Evolutionary conservation across 441 rosid species (phyloP).

Genomic region (Jatropha multifida): DNA sequence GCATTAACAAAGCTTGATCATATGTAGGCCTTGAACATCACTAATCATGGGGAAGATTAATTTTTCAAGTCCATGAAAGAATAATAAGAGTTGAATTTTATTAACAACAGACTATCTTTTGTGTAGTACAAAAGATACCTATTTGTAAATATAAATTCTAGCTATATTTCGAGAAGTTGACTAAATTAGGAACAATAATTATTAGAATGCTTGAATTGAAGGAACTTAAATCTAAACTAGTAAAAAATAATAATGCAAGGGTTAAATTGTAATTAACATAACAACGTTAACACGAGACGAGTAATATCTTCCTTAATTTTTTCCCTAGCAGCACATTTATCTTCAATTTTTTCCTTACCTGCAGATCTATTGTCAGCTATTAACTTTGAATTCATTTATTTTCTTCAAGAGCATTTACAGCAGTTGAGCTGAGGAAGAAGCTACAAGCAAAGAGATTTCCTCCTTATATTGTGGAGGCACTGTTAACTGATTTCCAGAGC

Average conservation of each 20-base stretch:
- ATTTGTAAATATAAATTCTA: background rate
- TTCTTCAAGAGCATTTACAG: constrained; percentile 60
- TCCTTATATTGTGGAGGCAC: constrained; percentile 39
- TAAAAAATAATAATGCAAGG: no score
- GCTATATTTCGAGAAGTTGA: background rate
- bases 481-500: constrained; percentile 52
- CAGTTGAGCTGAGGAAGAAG: constrained; percentile 72
- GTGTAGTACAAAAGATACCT: background rate
- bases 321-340: no score
- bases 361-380: background rate
- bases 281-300: no score
- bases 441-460: constrained; percentile 57
- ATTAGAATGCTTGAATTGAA: background rate
- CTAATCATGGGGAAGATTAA: background rate
- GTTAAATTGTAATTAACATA: no score
- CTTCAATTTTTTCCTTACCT: background rate
- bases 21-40: background rate
- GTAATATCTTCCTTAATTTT: no score
- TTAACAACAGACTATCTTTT: background rate
- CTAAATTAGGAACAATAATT: background rate
- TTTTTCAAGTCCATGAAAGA: background rate
- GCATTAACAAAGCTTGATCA: background rate
- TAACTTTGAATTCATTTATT: constrained; percentile 12
- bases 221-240: background rate
- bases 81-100: background rate